Evolutionary conservation across 305 asterid species (phyloP).

Genomic region (Fraxinus ornus): DNA sequence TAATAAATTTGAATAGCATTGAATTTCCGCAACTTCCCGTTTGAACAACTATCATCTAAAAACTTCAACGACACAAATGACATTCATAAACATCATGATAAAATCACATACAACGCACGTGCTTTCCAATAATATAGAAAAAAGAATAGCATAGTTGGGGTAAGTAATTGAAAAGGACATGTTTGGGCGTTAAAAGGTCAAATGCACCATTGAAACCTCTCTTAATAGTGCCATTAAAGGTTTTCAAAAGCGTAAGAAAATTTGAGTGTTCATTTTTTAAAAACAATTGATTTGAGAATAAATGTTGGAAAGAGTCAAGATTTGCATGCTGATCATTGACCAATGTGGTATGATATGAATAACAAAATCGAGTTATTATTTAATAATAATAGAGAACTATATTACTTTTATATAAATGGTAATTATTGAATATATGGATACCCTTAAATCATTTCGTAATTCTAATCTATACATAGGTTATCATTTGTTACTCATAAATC

Average conservation of each 20-base stretch:
- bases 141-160: neutral
- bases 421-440: neutral
- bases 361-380: neutral
- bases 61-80: no score
- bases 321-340: conserved; percentile 15
- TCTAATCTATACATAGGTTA: neutral
- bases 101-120: no score
- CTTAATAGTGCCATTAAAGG: neutral
- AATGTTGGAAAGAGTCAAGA: conserved; percentile 10
- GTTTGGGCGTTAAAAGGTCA: conserved; percentile 2
- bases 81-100: neutral
- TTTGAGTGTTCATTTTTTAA: neutral
- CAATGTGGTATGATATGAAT: conserved; percentile 11
- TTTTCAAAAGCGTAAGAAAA: neutral
- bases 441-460: neutral
- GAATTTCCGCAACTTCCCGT: neutral
- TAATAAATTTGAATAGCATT: no score
- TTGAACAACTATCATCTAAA: no score
- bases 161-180: conserved; percentile 11
- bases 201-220: neutral
- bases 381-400: neutral
- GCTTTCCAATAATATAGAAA: neutral
- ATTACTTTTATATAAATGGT: neutral
- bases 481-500: neutral
- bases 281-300: neutral